A percentile compares a stretch with the other conserved stretches of the same genome.
Conservation (phyloP, 2,329 filamentous ascomycete genomes). For the Salinomyces thailandicus region DNA sequence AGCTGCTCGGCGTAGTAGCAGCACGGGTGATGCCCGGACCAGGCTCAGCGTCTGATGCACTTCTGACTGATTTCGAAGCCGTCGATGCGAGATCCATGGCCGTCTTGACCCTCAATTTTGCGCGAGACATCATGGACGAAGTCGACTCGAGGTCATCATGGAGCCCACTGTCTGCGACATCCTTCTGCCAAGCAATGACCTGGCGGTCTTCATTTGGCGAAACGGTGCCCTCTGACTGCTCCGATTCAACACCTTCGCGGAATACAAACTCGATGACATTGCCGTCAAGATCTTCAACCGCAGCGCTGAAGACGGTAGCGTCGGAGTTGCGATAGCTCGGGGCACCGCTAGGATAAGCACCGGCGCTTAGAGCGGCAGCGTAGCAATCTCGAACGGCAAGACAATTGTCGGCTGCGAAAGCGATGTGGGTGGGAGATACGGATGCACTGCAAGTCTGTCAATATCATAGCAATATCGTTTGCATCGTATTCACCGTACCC, state of each 20-base stretch:
- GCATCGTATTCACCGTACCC: conserved; percentile 42
- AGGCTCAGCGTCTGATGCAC: conserved; percentile 9
- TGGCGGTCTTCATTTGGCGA: conserved; percentile 33
- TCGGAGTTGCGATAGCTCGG: conserved; percentile 44
- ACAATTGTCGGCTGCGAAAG: conserved; percentile 57
- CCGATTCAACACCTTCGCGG: conserved; percentile 30
- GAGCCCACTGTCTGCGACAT: conserved; percentile 23
- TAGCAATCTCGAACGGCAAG: conserved; percentile 63
- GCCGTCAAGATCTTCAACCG: conserved; percentile 66
- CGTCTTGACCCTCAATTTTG: conserved; percentile 17
- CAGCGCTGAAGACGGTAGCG: conserved; percentile 50
- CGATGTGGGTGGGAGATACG: conserved; percentile 28
- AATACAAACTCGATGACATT: conserved; percentile 75
- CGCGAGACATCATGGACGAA: conserved; percentile 12
- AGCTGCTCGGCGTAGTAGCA: conserved; percentile 6
- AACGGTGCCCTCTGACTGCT: conserved; percentile 19
- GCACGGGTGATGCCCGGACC: conserved; percentile 9
- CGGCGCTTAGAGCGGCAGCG: conserved; percentile 55
- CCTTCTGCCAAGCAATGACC: conserved; percentile 37
- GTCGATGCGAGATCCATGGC: conserved; percentile 17
- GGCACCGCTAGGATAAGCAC: conserved; percentile 48
- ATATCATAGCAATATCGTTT: conserved; percentile 6
- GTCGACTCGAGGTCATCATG: conserved; percentile 17
- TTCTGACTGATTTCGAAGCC: conserved; percentile 12
- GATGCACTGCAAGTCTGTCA: conserved; percentile 15